Evolutionary conservation across 2,329 filamentous ascomycete genomes (phyloP).

Genomic region (Fusarium hostae): DNA sequence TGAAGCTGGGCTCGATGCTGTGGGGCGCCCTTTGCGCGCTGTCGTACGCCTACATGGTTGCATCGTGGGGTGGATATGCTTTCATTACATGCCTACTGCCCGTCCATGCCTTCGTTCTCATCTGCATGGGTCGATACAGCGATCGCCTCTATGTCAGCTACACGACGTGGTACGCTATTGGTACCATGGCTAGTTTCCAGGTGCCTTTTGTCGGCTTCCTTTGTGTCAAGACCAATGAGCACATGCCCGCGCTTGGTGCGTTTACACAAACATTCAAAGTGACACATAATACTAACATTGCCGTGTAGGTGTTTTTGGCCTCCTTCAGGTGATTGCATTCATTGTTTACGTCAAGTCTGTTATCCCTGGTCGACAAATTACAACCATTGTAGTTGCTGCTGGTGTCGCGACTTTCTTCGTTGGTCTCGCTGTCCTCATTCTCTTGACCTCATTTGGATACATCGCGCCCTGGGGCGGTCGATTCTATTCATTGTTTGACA

Average conservation of each 20-base stretch:
- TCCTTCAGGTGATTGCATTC: constrained; percentile 92
- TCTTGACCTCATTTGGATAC: constrained; percentile 87
- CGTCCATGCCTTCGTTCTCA: constrained; percentile 90
- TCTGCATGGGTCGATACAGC: constrained; percentile 97
- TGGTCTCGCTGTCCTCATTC: constrained; percentile 79
- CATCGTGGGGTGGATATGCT: constrained; percentile 98
- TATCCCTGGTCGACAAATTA: constrained; percentile 92
- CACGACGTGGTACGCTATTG: constrained; percentile 96
- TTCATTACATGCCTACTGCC: constrained; percentile 99
- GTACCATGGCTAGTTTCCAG: constrained; percentile 98
- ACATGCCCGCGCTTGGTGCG: constrained; percentile 93
- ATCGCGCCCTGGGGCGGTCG: constrained; percentile 98
- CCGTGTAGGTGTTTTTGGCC: constrained; percentile 84
- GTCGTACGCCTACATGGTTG: constrained; percentile 99
- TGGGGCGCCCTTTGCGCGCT: constrained; percentile 95
- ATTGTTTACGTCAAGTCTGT: constrained; percentile 91
- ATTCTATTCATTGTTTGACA: constrained; percentile 99
- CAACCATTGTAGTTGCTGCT: constrained; percentile 83
- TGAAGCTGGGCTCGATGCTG: constrained; percentile 95
- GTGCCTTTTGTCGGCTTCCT: constrained; percentile 98
- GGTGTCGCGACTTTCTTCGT: constrained; percentile 79
- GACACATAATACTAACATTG: constrained; percentile 12
- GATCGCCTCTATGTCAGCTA: constrained; percentile 94
- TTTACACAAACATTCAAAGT: not conserved
- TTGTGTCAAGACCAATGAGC: constrained; percentile 95